These are phyloP conservation scores for Abrus pulchellus DNA, from an alignment of 306 rosid species.

Conservation along the genomic window DNA sequence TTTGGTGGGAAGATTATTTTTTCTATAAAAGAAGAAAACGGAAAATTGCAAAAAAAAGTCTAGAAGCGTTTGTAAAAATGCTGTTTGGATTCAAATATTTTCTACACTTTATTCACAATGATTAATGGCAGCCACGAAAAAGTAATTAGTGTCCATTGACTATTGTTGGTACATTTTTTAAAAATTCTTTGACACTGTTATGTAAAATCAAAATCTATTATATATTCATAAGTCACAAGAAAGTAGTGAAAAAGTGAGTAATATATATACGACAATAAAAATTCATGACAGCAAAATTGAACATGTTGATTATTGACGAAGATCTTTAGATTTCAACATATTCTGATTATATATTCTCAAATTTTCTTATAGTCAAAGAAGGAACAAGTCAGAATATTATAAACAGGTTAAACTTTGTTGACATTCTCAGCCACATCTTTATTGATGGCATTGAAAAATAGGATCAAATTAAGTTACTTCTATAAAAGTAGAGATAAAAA, in stretches of 20 bases:
- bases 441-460: background rate
- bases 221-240: too few species aligned
- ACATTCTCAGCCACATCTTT: background rate
- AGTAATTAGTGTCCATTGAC: background rate
- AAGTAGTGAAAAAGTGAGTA: background rate
- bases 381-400: background rate
- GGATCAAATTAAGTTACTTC: too few species aligned
- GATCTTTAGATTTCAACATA: background rate
- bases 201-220: too few species aligned
- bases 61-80: background rate
- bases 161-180: background rate
- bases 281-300: background rate
- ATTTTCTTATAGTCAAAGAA: background rate
- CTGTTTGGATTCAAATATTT: background rate
- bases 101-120: slow-evolving; percentile 1
- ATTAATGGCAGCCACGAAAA: background rate
- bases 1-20: background rate
- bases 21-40: background rate
- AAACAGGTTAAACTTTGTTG: background rate
- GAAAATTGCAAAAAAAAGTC: background rate
- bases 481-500: too few species aligned
- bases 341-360: background rate
- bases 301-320: background rate
- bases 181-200: background rate
- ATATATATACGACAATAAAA: background rate